phyloP scores from a whole-genome alignment of 2,329 filamentous ascomycete genomes.

The Fusarium luffae region DNA sequence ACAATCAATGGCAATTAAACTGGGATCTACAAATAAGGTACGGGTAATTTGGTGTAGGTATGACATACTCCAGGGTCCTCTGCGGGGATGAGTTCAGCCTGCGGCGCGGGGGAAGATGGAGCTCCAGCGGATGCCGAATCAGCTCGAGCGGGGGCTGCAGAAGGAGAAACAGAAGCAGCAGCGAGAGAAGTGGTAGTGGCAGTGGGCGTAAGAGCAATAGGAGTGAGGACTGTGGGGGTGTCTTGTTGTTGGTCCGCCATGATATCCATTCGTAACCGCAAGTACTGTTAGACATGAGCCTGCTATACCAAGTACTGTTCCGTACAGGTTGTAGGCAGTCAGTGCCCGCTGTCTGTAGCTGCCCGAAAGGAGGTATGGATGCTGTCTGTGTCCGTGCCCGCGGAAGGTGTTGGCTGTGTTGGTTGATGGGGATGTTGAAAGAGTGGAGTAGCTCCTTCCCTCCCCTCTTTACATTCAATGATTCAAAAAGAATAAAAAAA shows the following conservation, averaged over 20 bases:
- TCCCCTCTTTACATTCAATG: neutral
- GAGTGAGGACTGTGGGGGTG: conserved; percentile 19
- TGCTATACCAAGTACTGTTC: too few species aligned
- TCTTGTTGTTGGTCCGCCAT: conserved; percentile 28
- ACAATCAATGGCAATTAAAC: neutral
- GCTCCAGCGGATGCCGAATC: conserved; percentile 15
- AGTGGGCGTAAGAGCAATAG: conserved; percentile 1
- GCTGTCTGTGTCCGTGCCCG: neutral
- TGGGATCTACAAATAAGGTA: neutral
- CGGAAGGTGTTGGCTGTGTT: neutral
- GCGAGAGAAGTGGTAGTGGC: conserved; percentile 2
- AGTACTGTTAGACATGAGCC: too few species aligned
- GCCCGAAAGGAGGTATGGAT: neutral
- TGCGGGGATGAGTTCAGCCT: conserved; percentile 37
- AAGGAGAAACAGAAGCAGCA: neutral
- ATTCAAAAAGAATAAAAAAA: neutral
- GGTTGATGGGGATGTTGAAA: conserved; percentile 5
- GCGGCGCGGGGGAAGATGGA: conserved; percentile 22
- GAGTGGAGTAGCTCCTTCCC: conserved; percentile 7
- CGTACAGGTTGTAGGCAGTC: neutral
- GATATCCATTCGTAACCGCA: conserved; percentile 9
- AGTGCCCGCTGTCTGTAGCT: conserved; percentile 1
- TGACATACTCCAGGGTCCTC: conserved; percentile 36
- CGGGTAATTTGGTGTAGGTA: neutral
- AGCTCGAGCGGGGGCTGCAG: conserved; percentile 19